A percentile compares a stretch with the other conserved stretches of the same genome.
These are phyloP conservation scores for Boletus albobrunnescens DNA, from an alignment of 1,284 basidiomycete genomes.

Conservation along the genomic window DNA sequence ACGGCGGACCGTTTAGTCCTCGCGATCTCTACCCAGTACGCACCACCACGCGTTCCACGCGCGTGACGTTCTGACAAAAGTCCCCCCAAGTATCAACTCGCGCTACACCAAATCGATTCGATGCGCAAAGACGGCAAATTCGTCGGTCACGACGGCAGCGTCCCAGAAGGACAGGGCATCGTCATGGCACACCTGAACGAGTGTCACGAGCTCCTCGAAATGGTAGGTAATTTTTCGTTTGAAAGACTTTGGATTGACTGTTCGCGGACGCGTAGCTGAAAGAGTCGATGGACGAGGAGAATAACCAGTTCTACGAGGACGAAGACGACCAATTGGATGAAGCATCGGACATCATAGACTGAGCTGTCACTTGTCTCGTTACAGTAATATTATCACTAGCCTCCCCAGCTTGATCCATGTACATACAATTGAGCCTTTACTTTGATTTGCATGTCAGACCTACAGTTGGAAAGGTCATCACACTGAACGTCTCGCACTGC, in stretches of 20 bases:
- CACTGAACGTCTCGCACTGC: conserved; percentile 18
- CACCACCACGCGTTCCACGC: conserved; percentile 9
- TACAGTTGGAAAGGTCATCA: no score
- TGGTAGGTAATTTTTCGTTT: conserved; percentile 49
- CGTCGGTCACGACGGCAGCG: conserved; percentile 72
- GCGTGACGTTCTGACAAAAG: conserved; percentile 1
- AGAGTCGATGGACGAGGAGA: conserved; percentile 70
- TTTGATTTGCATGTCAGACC: no score
- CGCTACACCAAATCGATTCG: conserved; percentile 92
- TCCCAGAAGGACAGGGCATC: conserved; percentile 97
- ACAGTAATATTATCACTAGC: background rate
- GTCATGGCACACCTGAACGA: conserved; percentile 95
- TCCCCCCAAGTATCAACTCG: conserved; percentile 80
- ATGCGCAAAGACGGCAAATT: conserved; percentile 93
- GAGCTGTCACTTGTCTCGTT: conserved; percentile 1
- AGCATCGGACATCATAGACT: conserved; percentile 11
- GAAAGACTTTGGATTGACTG: background rate
- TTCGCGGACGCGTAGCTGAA: conserved; percentile 49
- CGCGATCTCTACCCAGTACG: conserved; percentile 92
- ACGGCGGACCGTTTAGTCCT: conserved; percentile 93
- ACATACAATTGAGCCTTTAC: background rate
- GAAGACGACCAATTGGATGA: conserved; percentile 35
- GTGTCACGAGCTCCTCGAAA: conserved; percentile 92
- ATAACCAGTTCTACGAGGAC: conserved; percentile 50
- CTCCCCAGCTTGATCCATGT: conserved; percentile 3